A percentile compares a stretch with the other conserved stretches of the same genome.
Evolutionary conservation across 352 stramenopile genomes (phyloP).

Genomic region (Phytophthora boehmeriae): DNA sequence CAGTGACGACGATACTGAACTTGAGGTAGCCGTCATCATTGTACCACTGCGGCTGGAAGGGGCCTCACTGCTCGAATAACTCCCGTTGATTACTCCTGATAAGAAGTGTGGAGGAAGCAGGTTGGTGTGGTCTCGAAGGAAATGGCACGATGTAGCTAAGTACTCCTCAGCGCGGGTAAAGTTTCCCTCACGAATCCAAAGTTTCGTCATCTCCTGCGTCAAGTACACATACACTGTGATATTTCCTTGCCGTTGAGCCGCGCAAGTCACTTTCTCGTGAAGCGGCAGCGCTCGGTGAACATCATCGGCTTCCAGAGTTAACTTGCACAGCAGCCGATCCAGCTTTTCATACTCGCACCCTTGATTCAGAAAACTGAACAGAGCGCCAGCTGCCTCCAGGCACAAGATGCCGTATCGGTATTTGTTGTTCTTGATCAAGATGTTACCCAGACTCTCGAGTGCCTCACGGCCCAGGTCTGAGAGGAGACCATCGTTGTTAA

Average conservation of each 20-base stretch:
- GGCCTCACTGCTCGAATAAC: slow-evolving; percentile 61
- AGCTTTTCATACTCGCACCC: slow-evolving; percentile 78
- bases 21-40: slow-evolving; percentile 72
- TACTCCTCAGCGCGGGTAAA: slow-evolving; percentile 79
- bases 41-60: slow-evolving; percentile 64
- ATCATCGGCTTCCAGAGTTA: slow-evolving; percentile 82
- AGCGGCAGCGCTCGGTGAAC: slow-evolving; percentile 73
- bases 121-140: slow-evolving; percentile 71
- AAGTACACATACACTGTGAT: slow-evolving; percentile 87
- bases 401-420: slow-evolving; percentile 86
- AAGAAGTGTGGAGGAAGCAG: slow-evolving; percentile 71
- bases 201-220: slow-evolving; percentile 76
- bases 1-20: slow-evolving; percentile 67
- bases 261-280: slow-evolving; percentile 79
- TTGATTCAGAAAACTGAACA: slow-evolving; percentile 78
- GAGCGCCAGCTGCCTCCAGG: slow-evolving; percentile 63
- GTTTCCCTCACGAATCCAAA: slow-evolving; percentile 81
- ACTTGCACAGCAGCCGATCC: slow-evolving; percentile 69
- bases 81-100: slow-evolving; percentile 47
- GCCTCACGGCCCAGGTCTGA: slow-evolving; percentile 73
- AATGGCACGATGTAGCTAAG: slow-evolving; percentile 63
- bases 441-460: slow-evolving; percentile 74
- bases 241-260: slow-evolving; percentile 77
- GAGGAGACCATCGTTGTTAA: slow-evolving; percentile 78
- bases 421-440: slow-evolving; percentile 88